A percentile compares a stretch with the other conserved stretches of the same genome.
Evolutionary conservation across 352 stramenopile species (phyloP).

Genomic region (Phytopythium vexans): DNA sequence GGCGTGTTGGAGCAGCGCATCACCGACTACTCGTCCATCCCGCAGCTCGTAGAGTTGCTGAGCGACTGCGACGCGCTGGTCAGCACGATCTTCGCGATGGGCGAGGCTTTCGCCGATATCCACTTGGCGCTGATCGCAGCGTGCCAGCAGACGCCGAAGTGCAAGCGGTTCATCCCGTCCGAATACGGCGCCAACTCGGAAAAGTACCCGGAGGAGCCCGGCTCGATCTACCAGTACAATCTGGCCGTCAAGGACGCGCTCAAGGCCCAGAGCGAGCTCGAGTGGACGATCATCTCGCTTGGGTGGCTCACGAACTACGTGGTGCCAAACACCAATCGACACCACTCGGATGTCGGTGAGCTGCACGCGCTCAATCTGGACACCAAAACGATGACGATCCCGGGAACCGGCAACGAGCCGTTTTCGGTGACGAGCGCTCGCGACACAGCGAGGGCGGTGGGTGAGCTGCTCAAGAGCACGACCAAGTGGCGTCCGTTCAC

Average conservation of each 20-base stretch:
- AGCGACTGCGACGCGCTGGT: conserved; percentile 29
- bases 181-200: conserved; percentile 34
- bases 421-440: conserved; percentile 23
- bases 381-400: conserved; percentile 29
- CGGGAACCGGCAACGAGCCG: conserved; percentile 22
- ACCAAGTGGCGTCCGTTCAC: conserved; percentile 28
- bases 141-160: conserved; percentile 28
- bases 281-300: conserved; percentile 29
- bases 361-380: conserved; percentile 16
- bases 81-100: conserved; percentile 17
- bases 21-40: conserved; percentile 26
- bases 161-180: conserved; percentile 44
- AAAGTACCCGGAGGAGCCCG: conserved; percentile 12
- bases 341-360: conserved; percentile 15
- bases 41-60: conserved; percentile 14
- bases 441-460: conserved; percentile 16
- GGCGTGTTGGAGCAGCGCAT: conserved; percentile 27
- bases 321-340: conserved; percentile 21
- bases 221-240: conserved; percentile 10
- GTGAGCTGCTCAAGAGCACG: conserved; percentile 14
- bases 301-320: conserved; percentile 33
- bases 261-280: conserved; percentile 20
- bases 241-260: conserved; percentile 16
- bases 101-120: conserved; percentile 6
- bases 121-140: conserved; percentile 26